A percentile compares a stretch with the other conserved stretches of the same genome.
phyloP scores from a whole-genome alignment of 2,329 filamentous ascomycete genomes.

The Penicillium sp. region DNA sequence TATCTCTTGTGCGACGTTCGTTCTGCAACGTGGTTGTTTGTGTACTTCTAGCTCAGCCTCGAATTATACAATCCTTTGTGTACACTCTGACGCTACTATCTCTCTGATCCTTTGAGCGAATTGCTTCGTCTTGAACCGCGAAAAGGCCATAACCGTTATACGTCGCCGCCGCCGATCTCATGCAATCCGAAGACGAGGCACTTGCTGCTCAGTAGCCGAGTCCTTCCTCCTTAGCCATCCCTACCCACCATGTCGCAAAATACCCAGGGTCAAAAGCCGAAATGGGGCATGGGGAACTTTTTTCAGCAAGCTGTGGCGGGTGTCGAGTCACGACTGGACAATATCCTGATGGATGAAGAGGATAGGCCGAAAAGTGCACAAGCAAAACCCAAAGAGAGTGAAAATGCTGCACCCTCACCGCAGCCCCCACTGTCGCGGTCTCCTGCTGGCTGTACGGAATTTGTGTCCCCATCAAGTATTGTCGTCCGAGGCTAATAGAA shows the following conservation, averaged over 20 bases:
- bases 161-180: conserved; percentile 23
- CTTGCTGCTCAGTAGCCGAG: conserved; percentile 24
- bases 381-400: conserved; percentile 41
- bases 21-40: conserved; percentile 18
- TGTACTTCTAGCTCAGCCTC: conserved; percentile 12
- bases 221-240: conserved; percentile 3
- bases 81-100: neutral
- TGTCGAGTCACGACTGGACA: conserved; percentile 90
- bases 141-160: conserved; percentile 9
- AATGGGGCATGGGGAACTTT: conserved; percentile 72
- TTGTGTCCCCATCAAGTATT: neutral
- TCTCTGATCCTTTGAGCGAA: neutral
- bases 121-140: too few relatives aligned
- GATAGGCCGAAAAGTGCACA: conserved; percentile 43
- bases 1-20: conserved; percentile 10
- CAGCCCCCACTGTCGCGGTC: conserved; percentile 27
- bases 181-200: conserved; percentile 25
- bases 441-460: conserved; percentile 34
- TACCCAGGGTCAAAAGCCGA: conserved; percentile 54
- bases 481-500: conserved; percentile 26
- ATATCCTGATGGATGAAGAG: conserved; percentile 81
- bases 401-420: conserved; percentile 22
- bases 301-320: conserved; percentile 90
- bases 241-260: conserved; percentile 38
- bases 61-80: conserved; percentile 11